These are phyloP conservation scores for Bremia lactucae DNA, from an alignment of 352 stramenopile species.

Conservation along the genomic window DNA sequence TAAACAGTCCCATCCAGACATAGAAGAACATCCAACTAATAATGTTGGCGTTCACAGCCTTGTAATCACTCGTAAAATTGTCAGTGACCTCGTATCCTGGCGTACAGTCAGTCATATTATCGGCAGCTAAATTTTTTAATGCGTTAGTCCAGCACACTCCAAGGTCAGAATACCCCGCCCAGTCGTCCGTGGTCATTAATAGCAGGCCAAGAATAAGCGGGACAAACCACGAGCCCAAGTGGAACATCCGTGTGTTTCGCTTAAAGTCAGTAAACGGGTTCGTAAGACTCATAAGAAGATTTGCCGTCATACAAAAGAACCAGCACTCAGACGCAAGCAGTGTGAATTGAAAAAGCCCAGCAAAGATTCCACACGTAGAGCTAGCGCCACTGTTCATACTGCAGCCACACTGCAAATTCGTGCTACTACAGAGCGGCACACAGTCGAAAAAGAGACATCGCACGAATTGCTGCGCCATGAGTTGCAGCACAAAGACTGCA, in stretches of 20 bases:
- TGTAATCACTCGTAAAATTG: constrained; percentile 60
- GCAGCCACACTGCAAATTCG: constrained; percentile 71
- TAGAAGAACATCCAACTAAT: constrained; percentile 85
- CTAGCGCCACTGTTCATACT: constrained; percentile 30
- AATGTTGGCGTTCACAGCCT: constrained; percentile 75
- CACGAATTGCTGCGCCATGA: constrained; percentile 73
- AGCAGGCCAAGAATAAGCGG: constrained; percentile 49
- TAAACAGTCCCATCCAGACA: constrained; percentile 78
- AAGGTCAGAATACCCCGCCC: constrained; percentile 77
- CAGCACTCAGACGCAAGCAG: constrained; percentile 76
- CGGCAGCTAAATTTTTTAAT: constrained; percentile 42
- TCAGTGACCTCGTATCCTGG: constrained; percentile 33
- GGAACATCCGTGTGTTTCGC: constrained; percentile 73
- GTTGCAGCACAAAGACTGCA: constrained; percentile 70
- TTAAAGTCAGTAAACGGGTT: constrained; percentile 89
- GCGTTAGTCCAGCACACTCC: constrained; percentile 83
- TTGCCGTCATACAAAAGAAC: constrained; percentile 87
- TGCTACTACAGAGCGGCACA: constrained; percentile 55
- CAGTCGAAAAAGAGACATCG: constrained; percentile 75
- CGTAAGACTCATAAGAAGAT: constrained; percentile 78
- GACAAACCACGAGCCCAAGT: constrained; percentile 75
- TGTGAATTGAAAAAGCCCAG: constrained; percentile 78
- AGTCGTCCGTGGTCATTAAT: constrained; percentile 65
- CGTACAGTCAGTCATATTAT: constrained; percentile 23
- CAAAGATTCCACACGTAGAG: constrained; percentile 60